Evolutionary conservation across 169 alveolate species (phyloP), one percentile per base, ranked within the genome.

Genomic region (Cytauxzoon felis): DNA sequence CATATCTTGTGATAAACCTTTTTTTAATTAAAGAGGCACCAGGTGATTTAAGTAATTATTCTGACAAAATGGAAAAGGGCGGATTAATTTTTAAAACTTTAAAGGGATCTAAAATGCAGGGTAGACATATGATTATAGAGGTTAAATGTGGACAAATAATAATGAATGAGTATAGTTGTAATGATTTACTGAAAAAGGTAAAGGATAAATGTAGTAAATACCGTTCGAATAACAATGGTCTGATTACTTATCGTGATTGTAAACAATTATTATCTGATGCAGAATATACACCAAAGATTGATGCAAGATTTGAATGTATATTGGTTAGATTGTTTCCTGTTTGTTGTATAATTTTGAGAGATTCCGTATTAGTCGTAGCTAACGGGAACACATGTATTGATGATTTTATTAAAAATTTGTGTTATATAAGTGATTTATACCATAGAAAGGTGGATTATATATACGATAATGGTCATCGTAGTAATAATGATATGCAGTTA

Each of bases 171-270:
- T 56, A 33, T 29, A 42, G 69, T 49, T 63, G 65, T 43, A 56
- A 41, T 19, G 48, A 64, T 50, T 58, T 75, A 30, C 42, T 75
- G 56, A 18, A 18, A 33, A 63, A 52, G 45, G 79, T 75, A 43
- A 41, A 60, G 19, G 54, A 3, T 7, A 16, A 40, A 18, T 63
- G 78, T 58, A 45, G 64, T 9, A 38, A 38, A 34, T 21, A 42
- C 21, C 57, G 50, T 43, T 29, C 19, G 3, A 38, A 40, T 30
- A 53, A 57, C 56, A 38, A 27, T 27, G 94, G 92, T 11, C 69
- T 82, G 38, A 73, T 90, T 38, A 90, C 88, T 36, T 89, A 89
- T 42, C 82, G 94, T 5, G 94, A 89, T 29, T 89, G 94, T 75
- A 84, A 90, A 33, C 90, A 76, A 65, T 69, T 86, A 53, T 80